Conservation (phyloP, 2,329 filamentous ascomycete species). For the Calonectria henricotiae region DNA sequence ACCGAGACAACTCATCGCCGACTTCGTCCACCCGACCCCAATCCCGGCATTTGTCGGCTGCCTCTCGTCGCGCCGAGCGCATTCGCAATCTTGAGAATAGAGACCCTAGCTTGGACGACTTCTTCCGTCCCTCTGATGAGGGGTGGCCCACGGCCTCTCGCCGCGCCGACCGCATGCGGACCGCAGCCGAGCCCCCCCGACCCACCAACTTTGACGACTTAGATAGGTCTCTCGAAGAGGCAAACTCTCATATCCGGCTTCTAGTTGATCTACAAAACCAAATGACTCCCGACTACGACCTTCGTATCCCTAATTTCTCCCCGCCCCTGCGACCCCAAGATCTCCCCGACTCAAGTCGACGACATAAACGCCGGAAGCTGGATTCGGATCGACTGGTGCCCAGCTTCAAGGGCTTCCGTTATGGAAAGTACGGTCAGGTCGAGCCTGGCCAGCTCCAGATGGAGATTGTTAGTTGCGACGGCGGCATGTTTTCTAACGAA, state of each 20-base stretch:
- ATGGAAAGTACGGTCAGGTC: conserved; percentile 90
- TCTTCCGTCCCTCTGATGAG: conserved; percentile 52
- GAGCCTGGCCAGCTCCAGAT: conserved; percentile 86
- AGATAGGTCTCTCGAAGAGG: conserved; percentile 61
- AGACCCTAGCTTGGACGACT: conserved; percentile 49
- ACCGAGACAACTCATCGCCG: conserved; percentile 50
- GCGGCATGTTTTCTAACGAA: conserved; percentile 79
- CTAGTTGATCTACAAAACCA: conserved; percentile 61
- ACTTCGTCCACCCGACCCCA: conserved; percentile 45
- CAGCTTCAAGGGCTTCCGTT: conserved; percentile 76
- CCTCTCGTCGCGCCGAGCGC: conserved; percentile 58
- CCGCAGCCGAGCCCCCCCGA: conserved; percentile 45
- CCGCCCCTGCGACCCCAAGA: conserved; percentile 59
- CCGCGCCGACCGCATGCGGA: conserved; percentile 50
- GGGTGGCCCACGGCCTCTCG: conserved; percentile 50
- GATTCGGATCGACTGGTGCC: conserved; percentile 73
- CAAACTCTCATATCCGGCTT: conserved; percentile 63
- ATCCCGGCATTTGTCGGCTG: conserved; percentile 51
- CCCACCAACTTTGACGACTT: conserved; percentile 58
- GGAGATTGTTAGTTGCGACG: conserved; percentile 93
- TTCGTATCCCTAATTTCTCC: conserved; percentile 56
- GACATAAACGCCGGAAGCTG: conserved; percentile 79
- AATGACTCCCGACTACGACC: conserved; percentile 51
- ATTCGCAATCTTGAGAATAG: conserved; percentile 57
- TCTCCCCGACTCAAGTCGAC: conserved; percentile 66